phyloP scores from a whole-genome alignment of 768 basidiomycete species.

The Hemileccinum impolitum region DNA sequence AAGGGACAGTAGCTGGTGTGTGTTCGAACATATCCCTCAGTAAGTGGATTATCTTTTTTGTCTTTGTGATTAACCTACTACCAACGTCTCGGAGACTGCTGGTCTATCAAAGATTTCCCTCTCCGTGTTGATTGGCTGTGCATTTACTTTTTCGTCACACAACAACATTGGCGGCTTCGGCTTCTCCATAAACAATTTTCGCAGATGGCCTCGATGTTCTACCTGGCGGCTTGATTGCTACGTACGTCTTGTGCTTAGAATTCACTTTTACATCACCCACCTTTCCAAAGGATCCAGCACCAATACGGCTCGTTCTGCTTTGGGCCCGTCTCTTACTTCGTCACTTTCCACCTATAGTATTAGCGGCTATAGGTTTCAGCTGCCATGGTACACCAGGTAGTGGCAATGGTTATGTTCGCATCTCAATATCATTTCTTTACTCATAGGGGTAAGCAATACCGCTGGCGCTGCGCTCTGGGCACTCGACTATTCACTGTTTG shows the following conservation, averaged over 20 bases:
- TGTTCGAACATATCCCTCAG: conserved; percentile 48
- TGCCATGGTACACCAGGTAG: conserved; percentile 37
- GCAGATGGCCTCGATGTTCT: conserved; percentile 43
- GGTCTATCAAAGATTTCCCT: conserved; percentile 36
- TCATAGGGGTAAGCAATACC: conserved; percentile 58
- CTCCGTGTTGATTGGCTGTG: conserved; percentile 45
- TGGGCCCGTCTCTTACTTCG: conserved; percentile 45
- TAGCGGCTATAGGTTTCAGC: conserved; percentile 23
- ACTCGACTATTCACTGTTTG: conserved; percentile 61
- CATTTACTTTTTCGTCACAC: conserved; percentile 51
- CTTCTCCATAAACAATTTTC: conserved; percentile 62
- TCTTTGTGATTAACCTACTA: background rate
- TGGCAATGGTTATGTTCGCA: background rate
- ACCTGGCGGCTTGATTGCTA: conserved; percentile 49
- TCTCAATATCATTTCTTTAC: background rate
- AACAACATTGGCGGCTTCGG: conserved; percentile 41
- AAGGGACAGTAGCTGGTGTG: conserved; percentile 38
- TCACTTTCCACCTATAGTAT: conserved; percentile 1
- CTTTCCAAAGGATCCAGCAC: conserved; percentile 34
- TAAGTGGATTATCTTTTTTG: conserved; percentile 26
- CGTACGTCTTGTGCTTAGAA: conserved; percentile 35
- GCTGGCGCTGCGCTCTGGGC: conserved; percentile 71
- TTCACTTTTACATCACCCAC: background rate
- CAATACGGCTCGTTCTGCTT: conserved; percentile 55
- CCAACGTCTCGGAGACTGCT: conserved; percentile 42